phyloP scores from a whole-genome alignment of 1,284 basidiomycete species.

The Lentinus polychrous region DNA sequence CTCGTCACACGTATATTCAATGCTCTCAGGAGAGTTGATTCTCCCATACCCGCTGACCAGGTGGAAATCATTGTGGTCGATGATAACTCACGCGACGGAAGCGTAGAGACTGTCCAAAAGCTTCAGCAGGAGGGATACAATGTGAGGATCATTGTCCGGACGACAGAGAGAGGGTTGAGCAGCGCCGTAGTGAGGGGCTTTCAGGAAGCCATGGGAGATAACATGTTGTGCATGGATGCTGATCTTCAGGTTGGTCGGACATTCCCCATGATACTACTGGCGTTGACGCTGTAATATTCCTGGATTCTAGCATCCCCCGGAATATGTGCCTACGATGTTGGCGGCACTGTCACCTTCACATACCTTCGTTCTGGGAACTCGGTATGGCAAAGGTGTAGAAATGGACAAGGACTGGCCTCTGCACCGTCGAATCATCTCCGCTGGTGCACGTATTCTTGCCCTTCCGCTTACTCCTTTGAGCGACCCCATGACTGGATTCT shows the following conservation, averaged over 20 bases:
- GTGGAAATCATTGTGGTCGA: conserved; percentile 42
- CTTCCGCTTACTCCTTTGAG: conserved; percentile 33
- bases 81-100: conserved; percentile 40
- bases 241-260: conserved; percentile 28
- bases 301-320: conserved; percentile 32
- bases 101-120: conserved; percentile 31
- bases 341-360: conserved; percentile 25
- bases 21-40: conserved; percentile 22
- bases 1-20: conserved; percentile 33
- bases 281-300: not conserved
- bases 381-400: conserved; percentile 35
- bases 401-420: conserved; percentile 40
- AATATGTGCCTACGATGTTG: conserved; percentile 32
- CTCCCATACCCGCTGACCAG: conserved; percentile 20
- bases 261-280: not conserved
- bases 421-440: conserved; percentile 35
- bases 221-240: conserved; percentile 40
- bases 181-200: conserved; percentile 38
- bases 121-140: conserved; percentile 34
- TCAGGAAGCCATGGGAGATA: conserved; percentile 31
- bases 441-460: conserved; percentile 36
- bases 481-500: conserved; percentile 42
- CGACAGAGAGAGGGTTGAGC: conserved; percentile 33
- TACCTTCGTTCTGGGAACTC: conserved; percentile 35
- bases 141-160: conserved; percentile 36